A percentile compares a stretch with the other conserved stretches of the same genome.
Evolutionary conservation across 108 stramenopile genomes (phyloP).

Genomic region (Stephanodiscus triporus): DNA sequence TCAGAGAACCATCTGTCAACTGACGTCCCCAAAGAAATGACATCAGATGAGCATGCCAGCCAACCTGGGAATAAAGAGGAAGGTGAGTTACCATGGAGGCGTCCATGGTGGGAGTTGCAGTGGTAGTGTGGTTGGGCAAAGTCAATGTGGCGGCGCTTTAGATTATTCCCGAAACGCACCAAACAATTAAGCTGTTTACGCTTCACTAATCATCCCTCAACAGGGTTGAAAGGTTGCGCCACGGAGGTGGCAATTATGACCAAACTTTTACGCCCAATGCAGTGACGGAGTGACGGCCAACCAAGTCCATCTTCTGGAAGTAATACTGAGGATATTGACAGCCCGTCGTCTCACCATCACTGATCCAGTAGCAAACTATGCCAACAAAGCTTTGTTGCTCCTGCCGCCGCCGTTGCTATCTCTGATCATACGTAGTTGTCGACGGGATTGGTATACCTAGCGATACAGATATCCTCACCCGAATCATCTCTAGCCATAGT

Average conservation of each 20-base stretch:
- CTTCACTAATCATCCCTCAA: neutral
- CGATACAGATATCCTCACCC: too few species aligned
- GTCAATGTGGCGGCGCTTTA: neutral
- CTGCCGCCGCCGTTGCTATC: too few species aligned
- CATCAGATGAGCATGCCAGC: neutral
- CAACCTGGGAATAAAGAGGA: neutral
- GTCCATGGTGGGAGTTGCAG: constrained; percentile 2
- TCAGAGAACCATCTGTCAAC: neutral
- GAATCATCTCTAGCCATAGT: too few species aligned
- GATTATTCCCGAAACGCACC: neutral
- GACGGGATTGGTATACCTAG: too few species aligned
- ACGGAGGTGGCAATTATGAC: neutral
- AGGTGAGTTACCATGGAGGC: neutral
- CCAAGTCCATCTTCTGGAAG: neutral
- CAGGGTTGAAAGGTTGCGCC: neutral
- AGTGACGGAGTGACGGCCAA: neutral
- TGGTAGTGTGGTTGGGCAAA: neutral
- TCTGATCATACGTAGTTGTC: too few species aligned
- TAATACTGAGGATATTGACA: neutral
- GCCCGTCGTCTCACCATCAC: neutral
- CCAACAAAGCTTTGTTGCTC: neutral
- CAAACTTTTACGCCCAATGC: neutral
- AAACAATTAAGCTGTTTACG: neutral
- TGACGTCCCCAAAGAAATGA: neutral
- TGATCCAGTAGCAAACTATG: neutral